Base-by-base conservation (phyloP, 148 eudicot species). In the Amaranthus hypochondriacus region DNA sequence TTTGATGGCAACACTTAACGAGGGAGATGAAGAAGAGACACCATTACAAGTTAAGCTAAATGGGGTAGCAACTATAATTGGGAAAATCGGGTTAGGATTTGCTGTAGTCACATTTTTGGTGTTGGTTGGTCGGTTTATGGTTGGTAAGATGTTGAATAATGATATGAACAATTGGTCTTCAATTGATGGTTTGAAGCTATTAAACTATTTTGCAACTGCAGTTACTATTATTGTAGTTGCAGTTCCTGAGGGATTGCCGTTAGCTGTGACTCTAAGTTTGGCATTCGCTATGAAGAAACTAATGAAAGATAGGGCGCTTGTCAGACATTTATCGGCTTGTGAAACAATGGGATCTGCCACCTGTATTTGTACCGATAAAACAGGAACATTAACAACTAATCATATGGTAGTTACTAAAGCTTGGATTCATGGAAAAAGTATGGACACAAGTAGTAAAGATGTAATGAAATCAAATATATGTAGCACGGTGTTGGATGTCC, bases 291-390 rank as follows among this genome's bases (percentile, higher is more conserved):
- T 92, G 97, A 92, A 92, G 80, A 86, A 92, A 68, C 76, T 95
- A 68, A 95, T 95, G 96, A 83, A 62, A 51, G 89, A 95, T 55
- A 92, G 76, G 76, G 97, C 96, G 67, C 82, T 95, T 5, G 97
- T 95, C 48, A 87, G 94, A 66, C 97, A 90, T 84, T 88, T 95
- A 18, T 84, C 99, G 55, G 97, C 98, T 42, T 94, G 98, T 78
- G 98, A 94, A 79, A 94, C 98, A 14, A 94, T 94, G 98, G 98
- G 97, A 64, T 94, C 98, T 56, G 86, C 93, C 47, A 88, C 88
- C 67, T 76, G 84, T 79, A 94, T 94, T 56, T 94, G 98, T 81
- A 89, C 97, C 0, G 98, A 94, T 66, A 91, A 94, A 77, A 94
- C 98, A 11, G 98, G 98, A 13, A 94, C 98, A 13, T 78, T 94